Evolutionary conservation across 768 basidiomycete species (phyloP), one percentile per base, ranked within the genome.

Genomic region (Tricholomella constricta): DNA sequence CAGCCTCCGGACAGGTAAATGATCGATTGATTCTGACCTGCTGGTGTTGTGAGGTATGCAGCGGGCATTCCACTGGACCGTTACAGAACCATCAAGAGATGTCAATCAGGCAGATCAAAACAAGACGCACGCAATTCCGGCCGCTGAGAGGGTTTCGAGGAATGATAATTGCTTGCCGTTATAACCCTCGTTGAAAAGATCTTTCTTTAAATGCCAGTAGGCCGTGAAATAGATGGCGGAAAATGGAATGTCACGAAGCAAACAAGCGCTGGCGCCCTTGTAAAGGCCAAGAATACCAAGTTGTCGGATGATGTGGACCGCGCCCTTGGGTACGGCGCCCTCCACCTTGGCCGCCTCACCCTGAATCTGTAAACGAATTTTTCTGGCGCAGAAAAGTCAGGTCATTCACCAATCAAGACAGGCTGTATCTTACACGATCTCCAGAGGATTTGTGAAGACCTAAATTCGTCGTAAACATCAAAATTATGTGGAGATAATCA

Each of bases 381-480:
- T 94, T 42, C 91, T 94, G 57, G 15, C 58, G 23, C 51, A 36
- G 31, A 51, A 37, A 51, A 22, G 43, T 52, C 15, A 57, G 58
- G 41, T 40, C 51, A 31, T 41, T 27, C 51, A 48, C 37, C 19
- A 43, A 51, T 38, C 22, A 35, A 53, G 29, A 31, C 11, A 22
- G 31, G 56, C 6, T 15, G 11, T 40, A 12, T 56, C 88, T 56
- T 82, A 94, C 91, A 93, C 91, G 71, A 95, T 95, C 72, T 96
- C 94, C 54, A 99, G 73, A 40, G 97, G 97, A 69, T 98, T 99
- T 26, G 97, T 99, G 67, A 99, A 98, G 48, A 96, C 76, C 94
- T 98, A 59, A 29, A 65, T 26, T 36, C 27, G 38, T 52, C 45
- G 32, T 62, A 11, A 58, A 44, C 31, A 50, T 37, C 34, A 45